phyloP scores from a whole-genome alignment of 2,329 filamentous ascomycete species.

The Orbilia blumenaviensis region DNA sequence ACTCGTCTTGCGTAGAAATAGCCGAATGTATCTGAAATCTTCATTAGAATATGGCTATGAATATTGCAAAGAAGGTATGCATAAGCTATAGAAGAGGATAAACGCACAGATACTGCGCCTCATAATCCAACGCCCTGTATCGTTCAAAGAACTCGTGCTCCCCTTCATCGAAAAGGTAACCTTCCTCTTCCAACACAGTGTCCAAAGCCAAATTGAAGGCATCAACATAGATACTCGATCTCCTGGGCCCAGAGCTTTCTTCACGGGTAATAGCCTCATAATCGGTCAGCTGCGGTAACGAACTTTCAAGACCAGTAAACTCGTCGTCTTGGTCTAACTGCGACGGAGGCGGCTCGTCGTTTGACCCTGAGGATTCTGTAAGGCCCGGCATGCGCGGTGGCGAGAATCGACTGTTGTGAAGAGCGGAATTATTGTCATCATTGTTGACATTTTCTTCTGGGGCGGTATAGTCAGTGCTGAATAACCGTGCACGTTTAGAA shows the following conservation, averaged over 20 bases:
- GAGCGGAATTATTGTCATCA: not conserved
- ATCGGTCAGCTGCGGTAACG: conserved; percentile 42
- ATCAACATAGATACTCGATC: conserved; percentile 77
- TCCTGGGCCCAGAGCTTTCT: conserved; percentile 27
- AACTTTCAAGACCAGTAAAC: conserved; percentile 43
- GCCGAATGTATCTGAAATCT: conserved; percentile 77
- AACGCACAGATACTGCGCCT: conserved; percentile 86
- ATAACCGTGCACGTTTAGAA: conserved; percentile 40
- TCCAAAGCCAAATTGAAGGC: conserved; percentile 93
- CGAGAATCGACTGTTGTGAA: not conserved
- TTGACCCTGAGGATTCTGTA: conserved; percentile 9
- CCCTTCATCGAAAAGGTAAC: conserved; percentile 82
- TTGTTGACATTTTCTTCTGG: not conserved
- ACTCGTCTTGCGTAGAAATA: conserved; percentile 91
- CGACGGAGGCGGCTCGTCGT: conserved; percentile 41
- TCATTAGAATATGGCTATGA: not conserved
- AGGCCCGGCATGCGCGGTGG: not conserved
- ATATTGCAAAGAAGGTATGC: not conserved
- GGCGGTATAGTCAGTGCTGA: not conserved
- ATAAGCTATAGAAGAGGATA: not conserved
- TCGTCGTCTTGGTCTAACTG: conserved; percentile 26
- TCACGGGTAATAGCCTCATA: conserved; percentile 27
- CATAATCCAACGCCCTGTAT: conserved; percentile 79
- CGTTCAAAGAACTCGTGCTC: conserved; percentile 79
- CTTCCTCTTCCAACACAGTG: conserved; percentile 87